Conservation (phyloP, 305 asterid genomes). For the Ajuga reptans region DNA sequence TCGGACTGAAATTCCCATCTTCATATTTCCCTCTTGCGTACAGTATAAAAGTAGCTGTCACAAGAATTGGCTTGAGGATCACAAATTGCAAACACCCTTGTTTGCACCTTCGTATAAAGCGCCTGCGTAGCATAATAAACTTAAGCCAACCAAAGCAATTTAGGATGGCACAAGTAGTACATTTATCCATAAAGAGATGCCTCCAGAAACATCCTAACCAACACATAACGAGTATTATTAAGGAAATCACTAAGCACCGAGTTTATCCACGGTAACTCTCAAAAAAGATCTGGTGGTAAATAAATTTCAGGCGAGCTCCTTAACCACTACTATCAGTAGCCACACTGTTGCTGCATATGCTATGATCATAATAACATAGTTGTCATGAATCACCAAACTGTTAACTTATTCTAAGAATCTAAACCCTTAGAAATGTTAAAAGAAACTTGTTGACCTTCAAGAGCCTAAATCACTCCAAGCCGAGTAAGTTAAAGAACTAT, state of each 20-base stretch:
- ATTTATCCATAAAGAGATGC: neutral
- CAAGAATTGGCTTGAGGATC: conserved; percentile 87
- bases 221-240: neutral
- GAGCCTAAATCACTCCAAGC: neutral
- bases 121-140: conserved; percentile 49
- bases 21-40: conserved; percentile 84
- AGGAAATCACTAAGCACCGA: neutral
- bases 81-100: conserved; percentile 98
- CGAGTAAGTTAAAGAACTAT: neutral
- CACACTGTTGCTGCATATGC: neutral
- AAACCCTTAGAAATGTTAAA: neutral
- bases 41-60: conserved; percentile 63
- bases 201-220: neutral
- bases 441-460: neutral
- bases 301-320: neutral
- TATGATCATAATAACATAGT: neutral
- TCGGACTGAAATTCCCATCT: conserved; percentile 84
- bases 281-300: neutral
- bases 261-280: neutral
- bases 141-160: conserved; percentile 18
- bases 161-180: neutral
- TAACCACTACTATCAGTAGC: neutral
- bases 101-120: conserved; percentile 92
- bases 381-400: neutral
- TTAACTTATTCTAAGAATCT: neutral